Evolutionary conservation across 2,329 filamentous ascomycete species (phyloP), one percentile per base, ranked within the genome.

Genomic region (Apiospora arundinis): DNA sequence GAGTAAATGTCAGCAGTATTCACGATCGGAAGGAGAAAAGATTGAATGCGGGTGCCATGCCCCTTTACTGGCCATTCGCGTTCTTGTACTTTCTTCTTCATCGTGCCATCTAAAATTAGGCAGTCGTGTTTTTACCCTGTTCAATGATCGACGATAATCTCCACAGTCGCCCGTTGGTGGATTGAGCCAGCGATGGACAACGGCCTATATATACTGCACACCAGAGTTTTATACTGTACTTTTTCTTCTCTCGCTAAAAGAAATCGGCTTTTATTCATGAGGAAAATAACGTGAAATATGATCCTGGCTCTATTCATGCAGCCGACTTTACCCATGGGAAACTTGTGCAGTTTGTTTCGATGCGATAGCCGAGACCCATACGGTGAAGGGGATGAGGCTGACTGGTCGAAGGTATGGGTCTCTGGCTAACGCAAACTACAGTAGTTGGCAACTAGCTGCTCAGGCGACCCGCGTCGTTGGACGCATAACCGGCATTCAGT

Each of bases 21-120:
- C 21, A 63, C 32, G 9, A 9, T n/a, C 11, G 7, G 56, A 60
- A 9, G 9, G n/a, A 40, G 56, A 63, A 63, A 56, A 63, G 18
- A 21, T 63, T 63, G 32, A 18, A 37, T 12, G 32, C 21, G 37
- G 21, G 21, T 14, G 32, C 56, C 7, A 28, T 21, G 32, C 56
- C 56, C 56, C 56, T 23, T 63, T n/a, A 2, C 28, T 37, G 52
- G 25, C 52, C 52, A 60, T 60, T 60, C 28, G 25, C 52, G 49
- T 3, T 56, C 49, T 56, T 32, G 49, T 60, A 5, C 25, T 21
- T 9, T 40, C 18, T 32, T 14, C 11, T 4, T 18, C 8, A 16
- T 63, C 56, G 56, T 63, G 40, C 28, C 18, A 63, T 21, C 21
- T 40, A 37, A 60, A 60, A 60, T 40, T 40, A 63, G 56, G 56